Evolutionary conservation across 2,329 filamentous ascomycete species (phyloP).

Genomic region (Fulvia fulva): DNA sequence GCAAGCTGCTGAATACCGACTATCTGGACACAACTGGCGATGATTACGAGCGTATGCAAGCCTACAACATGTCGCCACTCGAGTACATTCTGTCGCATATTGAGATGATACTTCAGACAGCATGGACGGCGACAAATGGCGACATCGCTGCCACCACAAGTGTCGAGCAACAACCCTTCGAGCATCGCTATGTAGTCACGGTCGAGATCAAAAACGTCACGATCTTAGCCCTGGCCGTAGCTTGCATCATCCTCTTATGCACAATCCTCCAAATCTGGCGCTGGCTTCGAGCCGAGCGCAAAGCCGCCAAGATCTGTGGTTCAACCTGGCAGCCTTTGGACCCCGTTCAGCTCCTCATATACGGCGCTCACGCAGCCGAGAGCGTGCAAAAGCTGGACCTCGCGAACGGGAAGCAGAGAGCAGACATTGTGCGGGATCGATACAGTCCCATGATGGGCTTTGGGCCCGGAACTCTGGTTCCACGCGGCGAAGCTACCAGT

Average conservation of each 20-base stretch:
- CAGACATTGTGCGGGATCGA: not conserved
- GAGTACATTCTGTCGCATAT: conserved; percentile 7
- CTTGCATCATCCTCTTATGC: conserved; percentile 2
- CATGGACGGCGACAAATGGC: conserved; percentile 4
- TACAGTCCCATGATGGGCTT: conserved; percentile 1
- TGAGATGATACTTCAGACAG: conserved; percentile 5
- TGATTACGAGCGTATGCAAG: conserved; percentile 7
- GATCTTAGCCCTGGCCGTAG: not conserved
- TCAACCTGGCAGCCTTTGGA: conserved; percentile 2
- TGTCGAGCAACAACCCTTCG: not conserved
- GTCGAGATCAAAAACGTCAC: conserved; percentile 4
- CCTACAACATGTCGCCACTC: not conserved
- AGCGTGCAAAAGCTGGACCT: not conserved
- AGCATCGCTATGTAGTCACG: conserved; percentile 3
- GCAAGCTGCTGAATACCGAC: conserved; percentile 6
- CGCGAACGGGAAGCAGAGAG: not conserved
- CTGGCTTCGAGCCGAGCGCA: not conserved
- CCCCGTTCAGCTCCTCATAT: conserved; percentile 1
- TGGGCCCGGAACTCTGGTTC: conserved; percentile 1
- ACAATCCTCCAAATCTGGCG: not conserved
- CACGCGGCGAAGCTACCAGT: not conserved
- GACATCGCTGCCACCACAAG: not conserved
- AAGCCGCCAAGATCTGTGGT: not conserved
- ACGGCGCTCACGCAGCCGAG: not conserved
- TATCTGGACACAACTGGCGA: not conserved